These are phyloP conservation scores for Apostasia shenzhenica DNA, from an alignment of 106 monocot species.

Conservation along the genomic window DNA sequence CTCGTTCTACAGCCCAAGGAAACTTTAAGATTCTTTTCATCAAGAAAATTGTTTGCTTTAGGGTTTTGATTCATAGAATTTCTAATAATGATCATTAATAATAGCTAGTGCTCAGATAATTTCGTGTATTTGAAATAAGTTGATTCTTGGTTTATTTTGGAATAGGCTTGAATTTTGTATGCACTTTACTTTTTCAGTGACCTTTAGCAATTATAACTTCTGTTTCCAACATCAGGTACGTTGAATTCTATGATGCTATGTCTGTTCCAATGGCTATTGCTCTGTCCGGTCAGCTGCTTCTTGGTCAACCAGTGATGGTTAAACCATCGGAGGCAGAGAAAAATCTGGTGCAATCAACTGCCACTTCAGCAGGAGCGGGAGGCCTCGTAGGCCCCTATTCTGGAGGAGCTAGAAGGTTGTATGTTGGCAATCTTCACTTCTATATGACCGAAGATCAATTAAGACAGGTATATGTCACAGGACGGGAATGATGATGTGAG, in stretches of 20 bases:
- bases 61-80: too few relatives aligned
- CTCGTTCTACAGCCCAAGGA: too few relatives aligned
- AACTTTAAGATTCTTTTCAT: too few relatives aligned
- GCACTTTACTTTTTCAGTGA: too few relatives aligned
- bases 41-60: too few relatives aligned
- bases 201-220: too few relatives aligned
- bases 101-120: background rate
- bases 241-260: slow-evolving; percentile 96
- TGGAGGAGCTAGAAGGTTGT: slow-evolving; percentile 73
- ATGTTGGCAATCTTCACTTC: slow-evolving; percentile 90
- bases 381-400: slow-evolving; percentile 48
- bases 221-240: slow-evolving; percentile 49
- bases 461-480: slow-evolving; percentile 40
- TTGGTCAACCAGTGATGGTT: slow-evolving; percentile 88
- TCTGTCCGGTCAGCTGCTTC: slow-evolving; percentile 75
- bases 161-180: too few relatives aligned
- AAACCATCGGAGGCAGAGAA: slow-evolving; percentile 98
- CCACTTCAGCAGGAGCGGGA: slow-evolving; percentile 34
- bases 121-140: background rate
- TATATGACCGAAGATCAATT: slow-evolving; percentile 90
- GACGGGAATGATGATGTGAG: background rate
- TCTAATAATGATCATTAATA: background rate
- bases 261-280: slow-evolving; percentile 99
- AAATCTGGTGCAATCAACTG: slow-evolving; percentile 76
- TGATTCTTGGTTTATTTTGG: background rate